Percentiles rank a stretch among this genome's conserved stretches.
Conservation (phyloP, 1,284 basidiomycete species). For the Heimioporus retisporus region DNA sequence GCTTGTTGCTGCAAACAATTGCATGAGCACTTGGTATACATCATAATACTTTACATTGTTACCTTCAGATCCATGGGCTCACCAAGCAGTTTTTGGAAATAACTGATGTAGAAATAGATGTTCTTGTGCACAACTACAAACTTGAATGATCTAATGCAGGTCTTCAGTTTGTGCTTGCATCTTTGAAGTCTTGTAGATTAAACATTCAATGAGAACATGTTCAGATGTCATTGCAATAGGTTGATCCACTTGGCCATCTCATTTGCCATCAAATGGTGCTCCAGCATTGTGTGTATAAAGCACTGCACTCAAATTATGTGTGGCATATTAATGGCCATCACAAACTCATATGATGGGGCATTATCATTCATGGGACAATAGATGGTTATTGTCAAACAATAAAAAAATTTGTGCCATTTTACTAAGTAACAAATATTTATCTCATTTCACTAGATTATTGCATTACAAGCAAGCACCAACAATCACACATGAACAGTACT, state of each 20-base stretch:
- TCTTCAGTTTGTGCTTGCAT: not conserved
- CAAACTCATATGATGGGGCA: constrained; percentile 60
- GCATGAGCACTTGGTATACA: not conserved
- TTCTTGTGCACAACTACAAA: not conserved
- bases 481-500: constrained; percentile 17
- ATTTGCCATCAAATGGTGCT: not conserved
- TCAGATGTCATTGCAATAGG: not conserved
- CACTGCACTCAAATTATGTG: no score
- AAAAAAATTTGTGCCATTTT: not conserved
- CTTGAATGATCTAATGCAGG: not conserved
- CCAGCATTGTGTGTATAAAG: not conserved
- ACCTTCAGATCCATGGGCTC: not conserved
- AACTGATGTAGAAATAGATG: not conserved
- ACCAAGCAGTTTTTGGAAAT: not conserved
- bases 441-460: constrained; percentile 4
- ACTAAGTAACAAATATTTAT: not conserved
- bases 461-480: constrained; percentile 8
- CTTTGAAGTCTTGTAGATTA: not conserved
- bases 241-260: not conserved
- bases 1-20: no score
- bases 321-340: constrained; percentile 25
- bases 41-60: not conserved
- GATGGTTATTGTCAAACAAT: constrained; percentile 52
- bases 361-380: constrained; percentile 60
- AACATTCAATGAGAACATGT: not conserved